Evolutionary conservation across 805 yeast species (phyloP).

Genomic region (Ascoidea tarda): DNA sequence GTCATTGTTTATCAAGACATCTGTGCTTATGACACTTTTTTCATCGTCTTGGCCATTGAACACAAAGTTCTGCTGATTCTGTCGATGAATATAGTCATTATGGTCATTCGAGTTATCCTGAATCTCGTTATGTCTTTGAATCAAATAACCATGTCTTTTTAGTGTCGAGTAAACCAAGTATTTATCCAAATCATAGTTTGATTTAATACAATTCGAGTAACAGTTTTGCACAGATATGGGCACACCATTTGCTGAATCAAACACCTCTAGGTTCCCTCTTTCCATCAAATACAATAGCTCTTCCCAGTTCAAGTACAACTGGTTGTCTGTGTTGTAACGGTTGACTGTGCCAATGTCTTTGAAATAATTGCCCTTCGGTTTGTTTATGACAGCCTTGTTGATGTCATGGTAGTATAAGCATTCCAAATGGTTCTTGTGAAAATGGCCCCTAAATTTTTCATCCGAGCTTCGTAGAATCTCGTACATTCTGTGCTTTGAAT

Average conservation of each 20-base stretch:
- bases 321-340: conserved; percentile 18
- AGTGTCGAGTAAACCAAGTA: conserved; percentile 47
- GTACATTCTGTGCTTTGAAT: conserved; percentile 8
- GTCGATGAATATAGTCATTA: neutral
- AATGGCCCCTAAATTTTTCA: conserved; percentile 3
- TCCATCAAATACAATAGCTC: conserved; percentile 57
- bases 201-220: conserved; percentile 28
- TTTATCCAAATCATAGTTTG: conserved; percentile 24
- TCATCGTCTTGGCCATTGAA: neutral
- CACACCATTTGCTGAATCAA: conserved; percentile 7
- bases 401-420: conserved; percentile 27
- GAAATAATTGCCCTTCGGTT: conserved; percentile 46
- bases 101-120: neutral
- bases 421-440: conserved; percentile 25
- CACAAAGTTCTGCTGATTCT: no score
- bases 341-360: conserved; percentile 41
- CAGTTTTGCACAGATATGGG: conserved; percentile 40
- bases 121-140: conserved; percentile 17
- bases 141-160: conserved; percentile 55
- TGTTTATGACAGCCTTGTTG: conserved; percentile 18
- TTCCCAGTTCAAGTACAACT: conserved; percentile 35
- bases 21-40: neutral
- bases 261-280: conserved; percentile 37
- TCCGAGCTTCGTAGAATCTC: conserved; percentile 1
- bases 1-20: neutral